A percentile compares a stretch with the other conserved stretches of the same genome.
Conservation (phyloP, 805 yeast species). For the Saccharomycopsis capsularis region DNA sequence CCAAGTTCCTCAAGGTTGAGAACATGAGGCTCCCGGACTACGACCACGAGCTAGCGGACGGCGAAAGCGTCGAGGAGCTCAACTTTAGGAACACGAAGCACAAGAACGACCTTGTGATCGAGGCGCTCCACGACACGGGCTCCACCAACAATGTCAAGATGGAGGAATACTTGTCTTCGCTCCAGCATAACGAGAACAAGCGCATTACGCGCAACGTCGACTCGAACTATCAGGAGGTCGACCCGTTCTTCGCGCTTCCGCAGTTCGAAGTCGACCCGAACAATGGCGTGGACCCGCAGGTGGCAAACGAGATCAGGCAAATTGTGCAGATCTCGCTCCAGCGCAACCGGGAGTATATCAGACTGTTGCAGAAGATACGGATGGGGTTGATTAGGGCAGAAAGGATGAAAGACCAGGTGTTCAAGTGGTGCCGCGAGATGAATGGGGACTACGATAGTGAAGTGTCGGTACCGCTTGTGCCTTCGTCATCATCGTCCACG, state of each 20-base stretch:
- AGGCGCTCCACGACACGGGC: slow-evolving; percentile 18
- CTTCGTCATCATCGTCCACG: no score
- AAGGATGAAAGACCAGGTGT: slow-evolving; percentile 60
- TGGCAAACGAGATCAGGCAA: slow-evolving; percentile 65
- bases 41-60: slow-evolving; percentile 48
- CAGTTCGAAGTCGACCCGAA: slow-evolving; percentile 39
- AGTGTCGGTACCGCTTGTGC: no score
- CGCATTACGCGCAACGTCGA: slow-evolving; percentile 27
- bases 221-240: slow-evolving; percentile 31
- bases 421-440: slow-evolving; percentile 83
- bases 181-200: slow-evolving; percentile 23
- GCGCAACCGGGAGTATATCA: slow-evolving; percentile 77
- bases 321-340: slow-evolving; percentile 73
- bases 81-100: slow-evolving; percentile 13
- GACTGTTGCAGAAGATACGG: slow-evolving; percentile 68
- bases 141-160: slow-evolving; percentile 17
- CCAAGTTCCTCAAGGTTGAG: slow-evolving; percentile 55
- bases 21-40: slow-evolving; percentile 61
- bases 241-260: slow-evolving; percentile 66
- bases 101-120: slow-evolving; percentile 18
- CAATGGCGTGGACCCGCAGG: slow-evolving; percentile 45
- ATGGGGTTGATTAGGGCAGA: slow-evolving; percentile 74
- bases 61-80: slow-evolving; percentile 16
- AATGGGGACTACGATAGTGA: slow-evolving; percentile 42
- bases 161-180: slow-evolving; percentile 13